A percentile compares a stretch with the other conserved stretches of the same genome.
These are phyloP conservation scores for Colletotrichum camelliae DNA, from an alignment of 2,329 filamentous ascomycete genomes.

Conservation along the genomic window DNA sequence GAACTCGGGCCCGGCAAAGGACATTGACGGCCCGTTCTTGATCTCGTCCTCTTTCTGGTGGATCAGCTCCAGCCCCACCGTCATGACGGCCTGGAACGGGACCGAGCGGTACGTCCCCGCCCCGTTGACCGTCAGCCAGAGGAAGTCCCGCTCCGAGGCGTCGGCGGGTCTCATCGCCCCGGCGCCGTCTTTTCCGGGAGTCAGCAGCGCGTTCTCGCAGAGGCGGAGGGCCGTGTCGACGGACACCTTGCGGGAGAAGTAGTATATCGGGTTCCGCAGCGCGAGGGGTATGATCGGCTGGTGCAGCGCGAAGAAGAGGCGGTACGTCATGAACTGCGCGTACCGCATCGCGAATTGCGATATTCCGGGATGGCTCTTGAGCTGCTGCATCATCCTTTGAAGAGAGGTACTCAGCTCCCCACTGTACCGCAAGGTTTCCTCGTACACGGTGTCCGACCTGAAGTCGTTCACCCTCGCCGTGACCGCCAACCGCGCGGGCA, in stretches of 20 bases:
- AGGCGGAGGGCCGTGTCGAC: conserved; percentile 42
- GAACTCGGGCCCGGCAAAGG: conserved; percentile 36
- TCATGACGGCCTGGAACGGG: conserved; percentile 42
- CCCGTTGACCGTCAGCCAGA: conserved; percentile 43
- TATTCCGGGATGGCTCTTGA: conserved; percentile 26
- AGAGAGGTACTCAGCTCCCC: conserved; percentile 47
- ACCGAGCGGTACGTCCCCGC: conserved; percentile 48
- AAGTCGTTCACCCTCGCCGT: conserved; percentile 53
- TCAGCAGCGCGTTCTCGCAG: conserved; percentile 26
- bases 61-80: conserved; percentile 51
- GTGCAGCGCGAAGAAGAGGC: conserved; percentile 59
- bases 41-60: conserved; percentile 48
- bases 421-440: conserved; percentile 52
- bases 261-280: conserved; percentile 50
- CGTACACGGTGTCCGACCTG: conserved; percentile 45
- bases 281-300: conserved; percentile 52
- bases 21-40: conserved; percentile 31
- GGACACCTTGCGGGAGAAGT: conserved; percentile 58
- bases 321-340: conserved; percentile 48
- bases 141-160: conserved; percentile 32
- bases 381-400: conserved; percentile 38
- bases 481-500: conserved; percentile 48
- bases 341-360: conserved; percentile 46
- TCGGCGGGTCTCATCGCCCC: neutral
- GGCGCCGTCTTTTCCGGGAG: conserved; percentile 17